Base-by-base conservation (phyloP, 2,329 filamentous ascomycete species). In the Colletotrichum lentis region DNA sequence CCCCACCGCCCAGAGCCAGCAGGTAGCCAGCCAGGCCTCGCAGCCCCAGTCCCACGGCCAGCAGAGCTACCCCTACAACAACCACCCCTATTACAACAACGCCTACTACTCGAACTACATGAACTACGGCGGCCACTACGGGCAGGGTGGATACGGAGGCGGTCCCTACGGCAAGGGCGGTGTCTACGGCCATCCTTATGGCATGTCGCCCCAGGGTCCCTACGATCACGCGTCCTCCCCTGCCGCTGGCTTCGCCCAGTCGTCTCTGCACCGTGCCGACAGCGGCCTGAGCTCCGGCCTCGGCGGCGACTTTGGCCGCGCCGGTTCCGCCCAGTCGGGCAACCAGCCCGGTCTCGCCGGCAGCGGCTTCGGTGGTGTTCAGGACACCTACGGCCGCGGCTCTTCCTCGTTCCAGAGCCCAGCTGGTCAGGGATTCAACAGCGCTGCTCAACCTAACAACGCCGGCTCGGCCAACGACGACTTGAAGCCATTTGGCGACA, bases 101-200 rank as follows among this genome's bases (percentile, higher is more conserved):
- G 87, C 87, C 1, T 90, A 88, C 77, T 90, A 90, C 73, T 81
- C 85, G 69, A 83, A 86, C 67, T 90, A 89, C 74, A 81, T 84
- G 79, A 78, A 76, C 77, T 86, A 84, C 73, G 84, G 85, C 73
- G 84, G 85, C 61, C 82, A 81, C 50, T 87, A 86, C 70, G 81
- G 80, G 60, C 84, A 87, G 74, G 84, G 81, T 59, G 84, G 80
- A 39, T 88, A 81, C 69, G 80, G 74, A 24, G 76, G 76, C 27
- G 81, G 77, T 5, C 85, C 86, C 2, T 88, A 88, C 70, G 80
- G 83, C 70, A 88, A 88, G 80, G 83, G 79, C 43, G 80, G 80
- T 67, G 79, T 84, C 71, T 88, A 88, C 70, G 83, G 82, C 59
- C 84, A 86, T 74, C 85, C 84, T 49, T 88, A 88, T 68, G 84